Conservation (phyloP, 768 basidiomycete species). For the Boletus fagicola region DNA sequence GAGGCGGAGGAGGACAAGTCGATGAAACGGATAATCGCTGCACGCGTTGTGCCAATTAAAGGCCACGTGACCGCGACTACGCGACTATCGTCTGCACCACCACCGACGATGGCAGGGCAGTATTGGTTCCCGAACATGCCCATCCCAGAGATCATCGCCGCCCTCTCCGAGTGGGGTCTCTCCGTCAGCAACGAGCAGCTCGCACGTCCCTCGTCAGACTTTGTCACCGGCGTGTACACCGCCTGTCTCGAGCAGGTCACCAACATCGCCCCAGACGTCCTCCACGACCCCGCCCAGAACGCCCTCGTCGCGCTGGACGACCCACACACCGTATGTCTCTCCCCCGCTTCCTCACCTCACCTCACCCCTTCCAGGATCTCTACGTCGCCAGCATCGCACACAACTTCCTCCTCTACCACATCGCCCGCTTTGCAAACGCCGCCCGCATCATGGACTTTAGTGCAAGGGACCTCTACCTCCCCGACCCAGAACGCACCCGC, state of each 20-base stretch:
- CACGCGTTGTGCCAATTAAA: slow-evolving; percentile 7
- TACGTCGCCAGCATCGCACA: slow-evolving; percentile 57
- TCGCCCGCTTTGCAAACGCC: slow-evolving; percentile 72
- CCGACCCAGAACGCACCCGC: slow-evolving; percentile 72
- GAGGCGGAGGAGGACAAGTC: background rate
- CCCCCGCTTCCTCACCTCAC: fast-evolving
- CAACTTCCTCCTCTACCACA: slow-evolving; percentile 67
- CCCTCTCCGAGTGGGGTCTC: slow-evolving; percentile 68
- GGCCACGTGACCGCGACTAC: slow-evolving; percentile 31
- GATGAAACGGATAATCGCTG: slow-evolving; percentile 12
- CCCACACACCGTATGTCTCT: slow-evolving; percentile 50
- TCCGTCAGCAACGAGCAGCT: slow-evolving; percentile 68
- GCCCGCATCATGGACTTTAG: slow-evolving; percentile 77
- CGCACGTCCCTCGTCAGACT: slow-evolving; percentile 61
- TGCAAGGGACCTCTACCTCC: slow-evolving; percentile 67
- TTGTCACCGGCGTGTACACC: slow-evolving; percentile 66
- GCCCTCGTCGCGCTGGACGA: slow-evolving; percentile 51
- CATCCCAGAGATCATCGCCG: slow-evolving; percentile 58
- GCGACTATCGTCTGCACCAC: too few species aligned
- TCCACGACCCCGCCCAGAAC: slow-evolving; percentile 58
- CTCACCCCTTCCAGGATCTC: slow-evolving; percentile 51
- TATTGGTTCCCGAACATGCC: slow-evolving; percentile 69
- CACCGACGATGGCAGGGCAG: too few species aligned
- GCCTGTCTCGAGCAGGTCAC: slow-evolving; percentile 74
- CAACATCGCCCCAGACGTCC: slow-evolving; percentile 53